Percentiles rank a stretch among this genome's conserved stretches.
phyloP scores from a whole-genome alignment of 2,329 filamentous ascomycete species.

The Talaromyces sp. region DNA sequence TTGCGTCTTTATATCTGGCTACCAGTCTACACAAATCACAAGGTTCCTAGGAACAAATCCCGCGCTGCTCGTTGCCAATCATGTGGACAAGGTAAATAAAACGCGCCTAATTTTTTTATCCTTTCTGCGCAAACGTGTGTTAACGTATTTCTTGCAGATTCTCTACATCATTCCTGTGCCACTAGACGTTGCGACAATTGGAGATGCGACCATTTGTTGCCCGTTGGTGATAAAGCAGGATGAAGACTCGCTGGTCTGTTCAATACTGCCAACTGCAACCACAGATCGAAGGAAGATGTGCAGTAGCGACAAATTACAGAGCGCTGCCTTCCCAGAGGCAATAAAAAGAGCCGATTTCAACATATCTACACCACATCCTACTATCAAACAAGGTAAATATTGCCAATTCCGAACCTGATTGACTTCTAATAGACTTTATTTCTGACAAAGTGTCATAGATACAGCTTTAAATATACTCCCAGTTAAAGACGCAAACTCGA shows the following conservation, averaged over 20 bases:
- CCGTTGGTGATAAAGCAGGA: slow-evolving; percentile 7
- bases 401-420: background rate
- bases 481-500: background rate
- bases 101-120: background rate
- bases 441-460: background rate
- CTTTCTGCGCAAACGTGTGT: background rate
- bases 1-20: slow-evolving; percentile 8
- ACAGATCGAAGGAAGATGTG: background rate
- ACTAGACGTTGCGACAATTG: slow-evolving; percentile 5
- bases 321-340: background rate
- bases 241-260: slow-evolving; percentile 4
- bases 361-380: background rate
- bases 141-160: background rate
- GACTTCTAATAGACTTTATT: background rate
- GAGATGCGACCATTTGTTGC: slow-evolving; percentile 5
- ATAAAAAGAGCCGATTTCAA: background rate
- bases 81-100: slow-evolving; percentile 5
- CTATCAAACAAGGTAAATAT: background rate
- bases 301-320: background rate
- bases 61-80: slow-evolving; percentile 4
- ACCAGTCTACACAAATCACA: slow-evolving; percentile 2
- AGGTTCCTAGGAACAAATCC: slow-evolving; percentile 6
- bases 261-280: slow-evolving; percentile 4
- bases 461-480: background rate
- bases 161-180: slow-evolving; percentile 5